Percentiles rank a stretch among this genome's conserved stretches.
Evolutionary conservation across 2,329 filamentous ascomycete genomes (phyloP).

Genomic region (Colletotrichum zoysiae): DNA sequence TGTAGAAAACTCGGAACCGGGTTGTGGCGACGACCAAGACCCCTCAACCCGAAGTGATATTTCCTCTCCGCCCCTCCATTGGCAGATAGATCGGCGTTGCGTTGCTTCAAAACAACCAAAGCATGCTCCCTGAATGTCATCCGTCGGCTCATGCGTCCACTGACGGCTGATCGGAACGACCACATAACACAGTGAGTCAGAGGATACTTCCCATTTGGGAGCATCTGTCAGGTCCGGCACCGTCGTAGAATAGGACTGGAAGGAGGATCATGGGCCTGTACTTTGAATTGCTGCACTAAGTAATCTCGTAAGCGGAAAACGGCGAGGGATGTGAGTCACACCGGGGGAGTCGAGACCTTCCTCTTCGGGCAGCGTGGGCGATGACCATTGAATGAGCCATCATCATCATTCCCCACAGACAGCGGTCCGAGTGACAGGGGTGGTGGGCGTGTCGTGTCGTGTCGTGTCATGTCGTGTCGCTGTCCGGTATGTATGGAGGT

Average conservation of each 20-base stretch:
- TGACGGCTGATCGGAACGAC: background rate
- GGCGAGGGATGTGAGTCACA: constrained; percentile 23
- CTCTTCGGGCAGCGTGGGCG: constrained; percentile 22
- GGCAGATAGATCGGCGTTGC: constrained; percentile 15
- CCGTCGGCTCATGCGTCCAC: background rate
- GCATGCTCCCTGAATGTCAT: background rate
- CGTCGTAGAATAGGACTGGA: background rate
- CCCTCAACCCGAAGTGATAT: background rate
- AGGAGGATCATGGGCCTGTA: background rate
- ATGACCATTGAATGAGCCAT: constrained; percentile 35
- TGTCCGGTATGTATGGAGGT: background rate
- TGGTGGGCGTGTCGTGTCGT: background rate
- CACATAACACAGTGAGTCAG: constrained; percentile 23
- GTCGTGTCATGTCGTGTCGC: background rate
- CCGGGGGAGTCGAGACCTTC: constrained; percentile 24
- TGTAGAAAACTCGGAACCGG: background rate
- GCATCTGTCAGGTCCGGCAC: background rate
- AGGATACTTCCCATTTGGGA: background rate
- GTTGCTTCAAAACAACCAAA: background rate
- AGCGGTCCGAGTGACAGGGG: constrained; percentile 25
- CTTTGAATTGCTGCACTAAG: background rate
- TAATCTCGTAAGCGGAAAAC: background rate
- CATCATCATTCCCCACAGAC: constrained; percentile 7
- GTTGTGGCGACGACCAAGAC: background rate
- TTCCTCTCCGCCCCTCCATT: background rate